Evolutionary conservation across 2,329 filamentous ascomycete genomes (phyloP).

Genomic region (Ophiocordyceps camponoti-rufipedis): DNA sequence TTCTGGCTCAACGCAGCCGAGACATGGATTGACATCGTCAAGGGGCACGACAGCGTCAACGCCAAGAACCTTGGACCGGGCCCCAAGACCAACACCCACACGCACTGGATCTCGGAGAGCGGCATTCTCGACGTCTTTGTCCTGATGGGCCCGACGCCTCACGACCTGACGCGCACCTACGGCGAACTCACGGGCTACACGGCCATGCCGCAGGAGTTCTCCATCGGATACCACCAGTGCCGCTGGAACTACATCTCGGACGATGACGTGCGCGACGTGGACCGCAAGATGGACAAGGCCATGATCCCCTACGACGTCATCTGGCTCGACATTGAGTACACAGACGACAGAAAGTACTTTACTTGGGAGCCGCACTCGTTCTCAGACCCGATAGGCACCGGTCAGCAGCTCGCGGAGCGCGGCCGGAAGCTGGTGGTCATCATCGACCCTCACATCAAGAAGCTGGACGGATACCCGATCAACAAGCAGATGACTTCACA

Average conservation of each 20-base stretch:
- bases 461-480: constrained; percentile 58
- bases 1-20: constrained; percentile 97
- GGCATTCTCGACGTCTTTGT: constrained; percentile 86
- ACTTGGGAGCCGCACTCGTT: constrained; percentile 90
- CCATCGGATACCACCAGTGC: constrained; percentile 90
- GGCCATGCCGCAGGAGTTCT: constrained; percentile 78
- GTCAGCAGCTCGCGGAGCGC: constrained; percentile 66
- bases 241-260: constrained; percentile 98
- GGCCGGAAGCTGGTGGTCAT: constrained; percentile 85
- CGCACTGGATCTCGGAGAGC: constrained; percentile 92
- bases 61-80: constrained; percentile 56
- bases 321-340: constrained; percentile 97
- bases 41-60: constrained; percentile 55
- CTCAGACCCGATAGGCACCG: constrained; percentile 69
- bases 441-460: constrained; percentile 97
- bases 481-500: constrained; percentile 70
- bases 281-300: constrained; percentile 87
- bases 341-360: constrained; percentile 94
- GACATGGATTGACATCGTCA: constrained; percentile 92
- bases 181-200: constrained; percentile 83
- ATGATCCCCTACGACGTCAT: constrained; percentile 97
- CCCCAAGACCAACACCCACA: constrained; percentile 59
- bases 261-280: constrained; percentile 91
- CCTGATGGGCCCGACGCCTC: constrained; percentile 75
- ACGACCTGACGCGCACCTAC: constrained; percentile 66